Base-by-base conservation (phyloP, 2,329 filamentous ascomycete genomes). In the Talaromyces marneffei region DNA sequence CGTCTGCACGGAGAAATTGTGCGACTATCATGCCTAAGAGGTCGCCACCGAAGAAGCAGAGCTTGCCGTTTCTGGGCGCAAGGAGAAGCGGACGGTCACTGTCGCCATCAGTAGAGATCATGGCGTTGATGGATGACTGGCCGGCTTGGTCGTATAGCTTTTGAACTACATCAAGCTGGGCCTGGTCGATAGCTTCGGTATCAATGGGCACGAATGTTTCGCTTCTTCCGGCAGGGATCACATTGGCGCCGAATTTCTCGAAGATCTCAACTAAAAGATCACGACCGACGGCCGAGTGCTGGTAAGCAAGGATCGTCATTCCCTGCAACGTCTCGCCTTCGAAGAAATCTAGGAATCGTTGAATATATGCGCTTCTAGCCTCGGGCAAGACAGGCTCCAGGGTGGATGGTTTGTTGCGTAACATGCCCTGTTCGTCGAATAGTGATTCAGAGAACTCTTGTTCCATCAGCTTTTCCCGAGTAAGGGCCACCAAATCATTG, bases 161-260 rank as follows among this genome's bases (percentile, higher is more conserved):
- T 52, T 72, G 69, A 25, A 72, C 55, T 0, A 68, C 70, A 55
- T 69, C 64, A n/a, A 73, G 65, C 42, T 72, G 71, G 12, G 67
- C 67, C 46, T 69, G 66, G 53, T 72, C 71, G 37, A 73, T 72
- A 12, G 71, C 71, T 66, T 73, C 71, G 3, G 71, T 73, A 54
- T 73, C 71, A 35, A 72, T 73, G 0, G 71, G 71, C 1, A 73
- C 70, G 48, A 73, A 73, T 14, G 68, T 72, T 20, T 71, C 68
- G 58, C 71, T 73, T 57, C 71, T 70, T 7, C 71, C 71, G n/a
- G 66, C 67, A 20, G 71, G 60, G 25, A 65, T 67, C 35, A 71
- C 71, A 20, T 68, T 61, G 2, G 71, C 71, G 2, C 70, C 71
- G 52, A 73, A 66, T 12, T 64, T 65, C 56, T 70, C 52, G n/a